Conservation (phyloP, 192 early-diverging fungal species). For the Coemansia sp. region DNA sequence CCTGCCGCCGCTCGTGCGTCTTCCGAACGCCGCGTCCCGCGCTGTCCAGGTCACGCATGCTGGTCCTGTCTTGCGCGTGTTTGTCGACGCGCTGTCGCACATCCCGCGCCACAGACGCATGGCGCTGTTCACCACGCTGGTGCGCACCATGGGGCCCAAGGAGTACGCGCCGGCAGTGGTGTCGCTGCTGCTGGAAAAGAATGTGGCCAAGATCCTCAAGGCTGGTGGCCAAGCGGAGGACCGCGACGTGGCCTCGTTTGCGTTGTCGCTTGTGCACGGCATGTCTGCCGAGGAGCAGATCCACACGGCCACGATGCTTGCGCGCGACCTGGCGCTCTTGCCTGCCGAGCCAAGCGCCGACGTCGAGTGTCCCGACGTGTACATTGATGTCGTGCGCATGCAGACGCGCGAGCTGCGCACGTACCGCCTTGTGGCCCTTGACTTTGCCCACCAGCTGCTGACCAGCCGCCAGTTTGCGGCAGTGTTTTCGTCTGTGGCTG, state of each 20-base stretch:
- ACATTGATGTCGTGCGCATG: constrained; percentile 25
- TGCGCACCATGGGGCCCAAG: constrained; percentile 73
- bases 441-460: constrained; percentile 49
- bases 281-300: constrained; percentile 70
- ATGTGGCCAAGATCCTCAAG: constrained; percentile 55
- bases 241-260: constrained; percentile 71
- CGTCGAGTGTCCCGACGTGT: constrained; percentile 9
- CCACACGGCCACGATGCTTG: constrained; percentile 57
- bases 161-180: constrained; percentile 72
- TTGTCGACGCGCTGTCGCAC: constrained; percentile 87
- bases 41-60: constrained; percentile 52
- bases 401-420: constrained; percentile 30
- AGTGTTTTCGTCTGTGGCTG: constrained; percentile 7
- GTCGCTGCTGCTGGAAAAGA: constrained; percentile 70
- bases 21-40: constrained; percentile 5
- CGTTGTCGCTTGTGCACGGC: constrained; percentile 63
- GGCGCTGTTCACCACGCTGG: constrained; percentile 78
- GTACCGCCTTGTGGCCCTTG: constrained; percentile 42
- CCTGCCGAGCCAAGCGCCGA: constrained; percentile 51
- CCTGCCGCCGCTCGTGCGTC: constrained; percentile 67
- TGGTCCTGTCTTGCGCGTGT: constrained; percentile 78
- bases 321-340: constrained; percentile 54
- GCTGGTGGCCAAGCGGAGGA: constrained; percentile 53
- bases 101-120: constrained; percentile 92
- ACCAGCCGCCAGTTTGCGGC: constrained; percentile 37